These are phyloP conservation scores for Thielaviopsis ethacetica DNA, from an alignment of 2,329 filamentous ascomycete genomes.

Conservation along the genomic window DNA sequence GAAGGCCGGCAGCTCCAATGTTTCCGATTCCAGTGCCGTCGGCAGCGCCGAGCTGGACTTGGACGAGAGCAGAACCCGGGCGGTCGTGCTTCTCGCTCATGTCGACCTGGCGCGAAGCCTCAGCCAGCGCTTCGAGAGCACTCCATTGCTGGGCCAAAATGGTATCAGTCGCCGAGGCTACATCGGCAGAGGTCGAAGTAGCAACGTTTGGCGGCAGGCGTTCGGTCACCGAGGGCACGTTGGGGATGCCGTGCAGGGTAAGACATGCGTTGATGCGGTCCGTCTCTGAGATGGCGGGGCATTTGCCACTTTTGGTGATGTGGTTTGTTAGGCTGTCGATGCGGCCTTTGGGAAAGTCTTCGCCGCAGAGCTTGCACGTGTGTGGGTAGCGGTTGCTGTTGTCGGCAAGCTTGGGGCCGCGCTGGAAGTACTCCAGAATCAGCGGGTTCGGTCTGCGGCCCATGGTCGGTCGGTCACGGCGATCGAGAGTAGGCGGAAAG, in stretches of 20 bases:
- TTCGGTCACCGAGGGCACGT: constrained; percentile 16
- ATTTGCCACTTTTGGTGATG: constrained; percentile 56
- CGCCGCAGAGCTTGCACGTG: constrained; percentile 75
- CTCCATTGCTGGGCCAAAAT: constrained; percentile 49
- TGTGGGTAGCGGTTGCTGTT: constrained; percentile 85
- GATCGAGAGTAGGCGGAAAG: not conserved
- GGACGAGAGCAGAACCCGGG: constrained; percentile 17
- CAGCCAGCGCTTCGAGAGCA: constrained; percentile 70
- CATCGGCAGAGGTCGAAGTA: constrained; percentile 8
- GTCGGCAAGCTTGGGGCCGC: constrained; percentile 73
- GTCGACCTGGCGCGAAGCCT: constrained; percentile 70
- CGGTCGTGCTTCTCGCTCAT: constrained; percentile 41
- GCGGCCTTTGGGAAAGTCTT: constrained; percentile 79
- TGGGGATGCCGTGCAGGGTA: constrained; percentile 53
- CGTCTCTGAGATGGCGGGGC: constrained; percentile 56
- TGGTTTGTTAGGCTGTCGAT: constrained; percentile 70
- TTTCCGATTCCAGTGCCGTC: constrained; percentile 5
- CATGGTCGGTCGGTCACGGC: constrained; percentile 34
- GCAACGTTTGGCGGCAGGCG: constrained; percentile 2
- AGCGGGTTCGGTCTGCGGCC: constrained; percentile 71
- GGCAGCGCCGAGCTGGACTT: constrained; percentile 16
- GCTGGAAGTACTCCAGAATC: constrained; percentile 76
- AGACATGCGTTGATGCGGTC: constrained; percentile 63
- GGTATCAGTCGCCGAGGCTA: constrained; percentile 11
- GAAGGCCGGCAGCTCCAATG: not conserved